Evolutionary conservation across 2,329 filamentous ascomycete genomes (phyloP), one percentile per base, ranked within the genome.

Genomic region (Davidsoniella virescens): DNA sequence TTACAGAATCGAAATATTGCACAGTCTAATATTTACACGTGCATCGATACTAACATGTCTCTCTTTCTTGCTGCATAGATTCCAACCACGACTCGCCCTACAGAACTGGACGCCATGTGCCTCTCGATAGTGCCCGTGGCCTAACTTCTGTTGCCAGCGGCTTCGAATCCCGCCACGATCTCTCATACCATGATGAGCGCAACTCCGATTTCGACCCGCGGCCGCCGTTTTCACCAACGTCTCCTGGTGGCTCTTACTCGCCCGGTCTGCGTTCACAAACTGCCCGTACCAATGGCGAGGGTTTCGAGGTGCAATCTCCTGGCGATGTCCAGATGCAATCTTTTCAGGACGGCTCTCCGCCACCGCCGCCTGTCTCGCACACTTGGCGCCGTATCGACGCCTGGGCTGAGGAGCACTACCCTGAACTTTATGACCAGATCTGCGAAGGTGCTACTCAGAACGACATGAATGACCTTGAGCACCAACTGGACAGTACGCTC

Each of bases 241-340:
- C 73, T 57, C 71, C 76, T 56, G 75, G 78, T 42, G 75, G 82
- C 14, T 84, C 87, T 43, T 96, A 96, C 67, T 93, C 88, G 0
- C 90, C 90, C 9, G 90, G 88, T 48, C 77, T 93, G 72, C 77
- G 88, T 58, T 90, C 86, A n/a, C 70, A 82, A 52, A 73, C 79
- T 47, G 84, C 82, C 57, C 75, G 76, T 58, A 73, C 78, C 59
- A 70, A 70, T 53, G 75, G 80, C 52, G 71, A 76, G 52, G 75
- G 77, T 44, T 80, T 84, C 58, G 84, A 92, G 61, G 78, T 78
- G 52, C 75, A 80, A 57, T 79, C 70, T 67, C 68, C 78, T 4
- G 84, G 85, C 56, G 90, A 95, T 64, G 94, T 98, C 55, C 90
- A 84, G 58, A 92, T 98, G 86, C 92, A 95, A 67, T 84, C 84